Percentiles rank a stretch among this genome's conserved stretches.
Conservation (phyloP, 768 basidiomycete species). For the Fomitopsis pulvina region DNA sequence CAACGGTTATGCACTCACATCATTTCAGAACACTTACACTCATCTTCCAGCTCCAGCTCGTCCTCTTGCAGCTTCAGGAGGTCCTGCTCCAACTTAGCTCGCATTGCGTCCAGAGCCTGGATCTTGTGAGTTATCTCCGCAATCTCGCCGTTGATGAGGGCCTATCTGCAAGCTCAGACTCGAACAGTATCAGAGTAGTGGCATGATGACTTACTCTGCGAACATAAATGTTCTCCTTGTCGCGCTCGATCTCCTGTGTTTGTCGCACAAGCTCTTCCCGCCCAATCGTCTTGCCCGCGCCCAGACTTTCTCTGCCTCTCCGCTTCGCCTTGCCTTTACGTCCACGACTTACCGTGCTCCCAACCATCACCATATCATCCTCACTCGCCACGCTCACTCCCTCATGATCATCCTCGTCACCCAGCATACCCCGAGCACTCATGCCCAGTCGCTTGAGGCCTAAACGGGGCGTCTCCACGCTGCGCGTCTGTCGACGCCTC, state of each 20-base stretch:
- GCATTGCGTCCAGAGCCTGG: conserved; percentile 71
- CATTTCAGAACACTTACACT: conserved; percentile 50
- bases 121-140: conserved; percentile 88
- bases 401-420: conserved; percentile 41
- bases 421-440: conserved; percentile 68
- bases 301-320: conserved; percentile 61
- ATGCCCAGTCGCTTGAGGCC: conserved; percentile 79
- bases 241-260: conserved; percentile 76
- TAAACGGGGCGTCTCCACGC: conserved; percentile 65
- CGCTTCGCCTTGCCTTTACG: conserved; percentile 33
- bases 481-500: conserved; percentile 72
- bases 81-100: conserved; percentile 74
- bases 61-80: conserved; percentile 89
- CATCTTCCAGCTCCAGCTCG: conserved; percentile 94
- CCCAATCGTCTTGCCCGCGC: conserved; percentile 64
- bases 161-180: conserved; percentile 41
- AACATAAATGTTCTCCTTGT: conserved; percentile 91
- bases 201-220: conserved; percentile 55
- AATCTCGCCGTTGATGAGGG: conserved; percentile 82
- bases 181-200: neutral
- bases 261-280: conserved; percentile 83
- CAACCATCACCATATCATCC: conserved; percentile 67
- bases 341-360: conserved; percentile 27
- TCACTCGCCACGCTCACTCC: conserved; percentile 63
- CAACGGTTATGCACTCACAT: conserved; percentile 3